Percentiles rank a stretch among this genome's conserved stretches.
Conservation (phyloP, 257 asterid species). For the Voacanga thouarsii region DNA sequence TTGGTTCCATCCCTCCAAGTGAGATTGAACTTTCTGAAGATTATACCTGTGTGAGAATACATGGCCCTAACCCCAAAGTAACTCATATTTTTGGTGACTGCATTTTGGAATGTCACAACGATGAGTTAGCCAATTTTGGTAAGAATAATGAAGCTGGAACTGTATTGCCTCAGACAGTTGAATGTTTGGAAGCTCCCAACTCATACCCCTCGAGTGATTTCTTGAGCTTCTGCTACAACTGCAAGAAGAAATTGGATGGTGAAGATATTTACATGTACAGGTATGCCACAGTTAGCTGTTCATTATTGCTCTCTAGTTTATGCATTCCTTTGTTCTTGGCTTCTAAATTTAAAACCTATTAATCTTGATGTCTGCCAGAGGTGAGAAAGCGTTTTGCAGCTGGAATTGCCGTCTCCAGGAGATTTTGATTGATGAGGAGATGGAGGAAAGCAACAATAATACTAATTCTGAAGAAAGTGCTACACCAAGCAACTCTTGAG, state of each 20-base stretch:
- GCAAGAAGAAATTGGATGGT: conserved; percentile 82
- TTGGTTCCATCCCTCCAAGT: conserved; percentile 48
- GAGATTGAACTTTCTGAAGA: conserved; percentile 93
- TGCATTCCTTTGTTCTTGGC: neutral
- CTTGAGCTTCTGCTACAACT: conserved; percentile 68
- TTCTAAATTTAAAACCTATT: neutral
- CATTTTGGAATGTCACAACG: conserved; percentile 66
- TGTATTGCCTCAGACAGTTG: conserved; percentile 23
- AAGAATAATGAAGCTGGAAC: conserved; percentile 30
- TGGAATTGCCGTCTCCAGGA: conserved; percentile 60
- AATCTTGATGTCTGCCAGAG: conserved; percentile 46
- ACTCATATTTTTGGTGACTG: conserved; percentile 91
- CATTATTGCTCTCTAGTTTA: neutral
- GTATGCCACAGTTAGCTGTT: conserved; percentile 33
- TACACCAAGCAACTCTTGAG: conserved; percentile 26
- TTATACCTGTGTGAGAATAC: conserved; percentile 81
- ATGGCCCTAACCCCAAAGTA: conserved; percentile 85
- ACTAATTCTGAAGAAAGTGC: conserved; percentile 30
- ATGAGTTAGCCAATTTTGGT: conserved; percentile 33
- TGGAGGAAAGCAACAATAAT: conserved; percentile 34
- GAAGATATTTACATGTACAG: conserved; percentile 89
- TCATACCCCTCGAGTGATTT: conserved; percentile 48
- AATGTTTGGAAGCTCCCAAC: conserved; percentile 24
- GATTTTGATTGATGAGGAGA: conserved; percentile 70
- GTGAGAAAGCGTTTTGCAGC: conserved; percentile 94